Conservation (phyloP, 257 asterid species). For the Solanum neorickii region DNA sequence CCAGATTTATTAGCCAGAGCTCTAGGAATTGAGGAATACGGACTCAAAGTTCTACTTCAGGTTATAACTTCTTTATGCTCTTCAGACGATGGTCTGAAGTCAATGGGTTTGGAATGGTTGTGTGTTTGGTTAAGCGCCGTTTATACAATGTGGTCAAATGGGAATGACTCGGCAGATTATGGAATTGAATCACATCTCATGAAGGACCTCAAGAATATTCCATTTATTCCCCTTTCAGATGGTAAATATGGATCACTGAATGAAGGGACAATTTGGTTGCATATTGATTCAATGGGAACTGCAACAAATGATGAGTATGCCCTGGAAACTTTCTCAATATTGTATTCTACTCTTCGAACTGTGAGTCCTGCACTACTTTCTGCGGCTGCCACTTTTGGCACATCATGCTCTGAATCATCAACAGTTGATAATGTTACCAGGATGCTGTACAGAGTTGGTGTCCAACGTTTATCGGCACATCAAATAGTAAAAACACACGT, state of each 20-base stretch:
- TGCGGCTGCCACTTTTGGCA: constrained; percentile 38
- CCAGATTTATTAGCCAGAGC: constrained; percentile 81
- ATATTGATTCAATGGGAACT: constrained; percentile 28
- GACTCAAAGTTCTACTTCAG: constrained; percentile 51
- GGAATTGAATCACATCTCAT: constrained; percentile 42
- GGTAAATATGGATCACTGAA: constrained; percentile 61
- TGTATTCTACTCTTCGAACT: constrained; percentile 56
- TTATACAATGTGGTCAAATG: constrained; percentile 30
- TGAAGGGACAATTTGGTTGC: constrained; percentile 77
- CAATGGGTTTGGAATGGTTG: constrained; percentile 77
- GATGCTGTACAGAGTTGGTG: constrained; percentile 78
- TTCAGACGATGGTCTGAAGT: constrained; percentile 42
- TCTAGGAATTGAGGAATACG: constrained; percentile 83
- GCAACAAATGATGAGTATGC: constrained; percentile 37
- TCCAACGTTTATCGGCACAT: constrained; percentile 81
- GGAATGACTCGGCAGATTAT: constrained; percentile 21
- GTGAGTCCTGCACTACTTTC: constrained; percentile 65
- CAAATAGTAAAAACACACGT: constrained; percentile 74
- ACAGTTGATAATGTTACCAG: constrained; percentile 43
- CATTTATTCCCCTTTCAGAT: constrained; percentile 81
- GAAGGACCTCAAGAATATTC: constrained; percentile 40
- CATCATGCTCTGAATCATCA: constrained; percentile 29
- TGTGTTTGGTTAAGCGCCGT: constrained; percentile 59
- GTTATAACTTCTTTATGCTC: constrained; percentile 51
- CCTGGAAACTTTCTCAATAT: constrained; percentile 49